These are phyloP conservation scores for Sabuloglossum arenarium DNA, from an alignment of 495 filamentous ascomycete genomes.

Conservation along the genomic window DNA sequence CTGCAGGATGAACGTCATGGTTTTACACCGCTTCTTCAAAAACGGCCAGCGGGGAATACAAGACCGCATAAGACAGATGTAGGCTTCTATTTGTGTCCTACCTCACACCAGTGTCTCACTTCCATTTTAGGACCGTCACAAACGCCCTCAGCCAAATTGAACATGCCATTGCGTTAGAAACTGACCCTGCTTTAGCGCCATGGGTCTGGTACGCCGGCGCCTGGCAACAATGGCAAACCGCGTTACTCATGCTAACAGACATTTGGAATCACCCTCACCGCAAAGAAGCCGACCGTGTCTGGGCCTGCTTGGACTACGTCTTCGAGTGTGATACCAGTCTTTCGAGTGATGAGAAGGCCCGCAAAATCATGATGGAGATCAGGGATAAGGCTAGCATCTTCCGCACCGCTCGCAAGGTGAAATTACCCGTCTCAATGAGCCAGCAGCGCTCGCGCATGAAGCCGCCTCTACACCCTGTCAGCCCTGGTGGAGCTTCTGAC, in stretches of 20 bases:
- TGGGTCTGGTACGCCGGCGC: constrained; percentile 37
- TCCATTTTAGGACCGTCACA: constrained; percentile 23
- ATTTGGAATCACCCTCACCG: constrained; percentile 34
- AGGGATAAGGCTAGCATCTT: constrained; percentile 18
- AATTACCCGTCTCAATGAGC: neutral
- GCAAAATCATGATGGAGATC: constrained; percentile 21
- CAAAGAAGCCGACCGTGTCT: constrained; percentile 37
- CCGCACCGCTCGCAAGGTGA: constrained; percentile 17
- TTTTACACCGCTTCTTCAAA: constrained; percentile 35
- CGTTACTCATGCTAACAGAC: constrained; percentile 28
- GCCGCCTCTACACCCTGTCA: neutral
- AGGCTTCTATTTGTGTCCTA: neutral
- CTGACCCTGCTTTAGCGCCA: constrained; percentile 24
- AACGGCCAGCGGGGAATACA: constrained; percentile 28
- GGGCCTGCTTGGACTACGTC: constrained; percentile 49
- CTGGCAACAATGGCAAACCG: constrained; percentile 33
- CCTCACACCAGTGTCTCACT: constrained; percentile 15
- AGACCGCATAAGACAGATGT: constrained; percentile 20
- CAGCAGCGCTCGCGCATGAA: neutral
- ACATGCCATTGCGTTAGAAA: constrained; percentile 36
- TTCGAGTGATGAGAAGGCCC: constrained; percentile 19
- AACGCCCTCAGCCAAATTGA: constrained; percentile 34
- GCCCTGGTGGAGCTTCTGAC: neutral
- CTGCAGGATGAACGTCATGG: constrained; percentile 38
- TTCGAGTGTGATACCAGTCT: constrained; percentile 35